phyloP scores from a whole-genome alignment of 768 basidiomycete genomes.

The Leccinum incarnatum region DNA sequence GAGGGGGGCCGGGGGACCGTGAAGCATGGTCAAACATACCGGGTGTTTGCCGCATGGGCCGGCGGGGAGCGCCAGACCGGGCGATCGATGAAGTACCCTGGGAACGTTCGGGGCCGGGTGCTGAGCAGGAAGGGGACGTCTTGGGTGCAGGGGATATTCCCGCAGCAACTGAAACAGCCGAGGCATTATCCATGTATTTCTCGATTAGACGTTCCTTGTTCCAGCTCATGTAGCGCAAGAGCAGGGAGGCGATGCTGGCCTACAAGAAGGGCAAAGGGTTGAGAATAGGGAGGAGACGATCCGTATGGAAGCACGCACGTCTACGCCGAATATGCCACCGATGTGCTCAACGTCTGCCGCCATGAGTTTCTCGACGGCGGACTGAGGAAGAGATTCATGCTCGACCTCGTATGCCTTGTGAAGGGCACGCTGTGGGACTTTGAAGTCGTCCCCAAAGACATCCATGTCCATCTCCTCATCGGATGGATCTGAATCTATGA shows the following conservation, averaged over 20 bases:
- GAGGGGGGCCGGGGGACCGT: background rate
- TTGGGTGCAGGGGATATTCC: constrained; percentile 53
- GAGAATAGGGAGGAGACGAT: background rate
- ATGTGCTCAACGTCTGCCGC: constrained; percentile 80
- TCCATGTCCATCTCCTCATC: constrained; percentile 75
- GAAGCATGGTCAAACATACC: constrained; percentile 8
- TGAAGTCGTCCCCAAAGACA: constrained; percentile 61
- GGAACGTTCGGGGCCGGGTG: constrained; percentile 33
- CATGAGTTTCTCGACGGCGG: constrained; percentile 77
- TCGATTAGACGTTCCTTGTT: constrained; percentile 96
- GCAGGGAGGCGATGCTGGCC: constrained; percentile 67
- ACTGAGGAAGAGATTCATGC: constrained; percentile 71
- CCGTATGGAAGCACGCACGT: constrained; percentile 53
- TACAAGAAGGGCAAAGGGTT: constrained; percentile 29
- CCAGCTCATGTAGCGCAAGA: constrained; percentile 86
- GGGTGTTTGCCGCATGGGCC: constrained; percentile 29
- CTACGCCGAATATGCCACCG: constrained; percentile 81
- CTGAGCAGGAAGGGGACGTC: constrained; percentile 19
- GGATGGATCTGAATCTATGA: constrained; percentile 39
- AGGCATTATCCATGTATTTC: constrained; percentile 93
- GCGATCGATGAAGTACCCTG: constrained; percentile 27
- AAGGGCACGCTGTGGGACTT: constrained; percentile 50
- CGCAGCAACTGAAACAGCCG: constrained; percentile 66
- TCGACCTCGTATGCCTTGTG: constrained; percentile 82
- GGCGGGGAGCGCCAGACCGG: constrained; percentile 26